Conservation (phyloP, 75 land plant genomes). For the Cunninghamia lanceolata region DNA sequence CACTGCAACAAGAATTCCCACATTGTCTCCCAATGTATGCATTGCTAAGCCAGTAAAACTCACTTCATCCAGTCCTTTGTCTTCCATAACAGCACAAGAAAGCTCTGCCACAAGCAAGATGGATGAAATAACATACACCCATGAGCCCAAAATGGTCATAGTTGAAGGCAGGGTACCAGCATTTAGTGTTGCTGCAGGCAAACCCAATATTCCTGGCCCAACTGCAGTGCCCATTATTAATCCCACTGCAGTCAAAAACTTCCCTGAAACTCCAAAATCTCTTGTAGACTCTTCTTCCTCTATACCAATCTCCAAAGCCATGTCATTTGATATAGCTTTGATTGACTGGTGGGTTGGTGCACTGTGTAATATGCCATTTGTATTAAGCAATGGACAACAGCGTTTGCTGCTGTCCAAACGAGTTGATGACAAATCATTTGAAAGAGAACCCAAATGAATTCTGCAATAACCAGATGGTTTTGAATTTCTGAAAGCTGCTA, state of each 20-base stretch:
- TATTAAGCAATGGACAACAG: neutral
- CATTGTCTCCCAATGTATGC: conserved; percentile 34
- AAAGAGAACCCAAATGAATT: neutral
- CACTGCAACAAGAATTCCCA: conserved; percentile 53
- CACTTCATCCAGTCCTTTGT: no score
- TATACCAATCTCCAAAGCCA: neutral
- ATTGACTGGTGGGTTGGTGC: neutral
- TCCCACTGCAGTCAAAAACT: conserved; percentile 57
- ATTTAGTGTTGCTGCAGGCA: conserved; percentile 53
- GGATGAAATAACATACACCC: conserved; percentile 76
- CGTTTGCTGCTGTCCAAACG: neutral
- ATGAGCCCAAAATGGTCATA: conserved; percentile 39
- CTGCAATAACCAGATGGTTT: neutral
- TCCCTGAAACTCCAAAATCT: neutral
- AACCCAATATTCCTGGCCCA: conserved; percentile 78
- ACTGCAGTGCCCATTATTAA: conserved; percentile 18
- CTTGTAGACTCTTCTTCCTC: neutral
- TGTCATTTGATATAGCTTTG: neutral
- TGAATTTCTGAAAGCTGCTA: neutral
- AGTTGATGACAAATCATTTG: neutral
- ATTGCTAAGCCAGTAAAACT: conserved; percentile 60
- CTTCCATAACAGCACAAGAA: no score
- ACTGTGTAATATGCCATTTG: neutral
- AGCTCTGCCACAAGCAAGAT: conserved; percentile 43
- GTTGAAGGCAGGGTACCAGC: conserved; percentile 32